Base-by-base conservation (phyloP, 768 basidiomycete genomes). In the Russula brevipes region DNA sequence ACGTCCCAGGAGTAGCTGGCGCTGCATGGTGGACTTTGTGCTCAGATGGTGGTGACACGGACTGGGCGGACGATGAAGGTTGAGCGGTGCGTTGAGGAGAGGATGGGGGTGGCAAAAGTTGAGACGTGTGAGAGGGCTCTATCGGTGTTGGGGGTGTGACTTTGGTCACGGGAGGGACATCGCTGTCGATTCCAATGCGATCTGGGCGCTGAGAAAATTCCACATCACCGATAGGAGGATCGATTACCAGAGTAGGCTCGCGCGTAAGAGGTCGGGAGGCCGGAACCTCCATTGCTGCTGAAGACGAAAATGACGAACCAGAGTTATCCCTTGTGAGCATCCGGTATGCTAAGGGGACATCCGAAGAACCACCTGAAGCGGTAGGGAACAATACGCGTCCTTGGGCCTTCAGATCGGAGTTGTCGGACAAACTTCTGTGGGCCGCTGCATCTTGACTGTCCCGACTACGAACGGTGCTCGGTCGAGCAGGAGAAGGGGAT, bases 401-500 rank as follows among this genome's bases (percentile, higher is more conserved):
- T 70, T 82, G 84, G 41, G 82, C 76, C 50, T 83, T 81, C 59
- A 86, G 77, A 42, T 77, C 77, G 4, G 77, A 73, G 59, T 76
- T 72, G 33, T 81, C 81, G 53, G 82, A 79, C 19, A 89, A 76
- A 16, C 81, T 77, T 49, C 85, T 79, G 69, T 79, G 87, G 17
- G 85, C 81, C 6, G 80, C 78, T 39, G 78, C 65, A 68, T 89
- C 86, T 66, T 78, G 81, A 5, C 77, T 69, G 46, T 84, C 82
- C 35, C 63, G 70, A 31, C 74, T 72, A 42, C 76, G 74, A 41
- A 80, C 82, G 47, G 79, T 80, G 16, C 79, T 74, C 24, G 82
- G 81, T 45, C 89, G 84, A 19, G 80, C 88, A 9, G 91, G 91
- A 0, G 89, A 91, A 0, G 91, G 91, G 1, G 89, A 91, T 6